Base-by-base conservation (phyloP, 768 basidiomycete genomes). In the Cytidiella melzeri region DNA sequence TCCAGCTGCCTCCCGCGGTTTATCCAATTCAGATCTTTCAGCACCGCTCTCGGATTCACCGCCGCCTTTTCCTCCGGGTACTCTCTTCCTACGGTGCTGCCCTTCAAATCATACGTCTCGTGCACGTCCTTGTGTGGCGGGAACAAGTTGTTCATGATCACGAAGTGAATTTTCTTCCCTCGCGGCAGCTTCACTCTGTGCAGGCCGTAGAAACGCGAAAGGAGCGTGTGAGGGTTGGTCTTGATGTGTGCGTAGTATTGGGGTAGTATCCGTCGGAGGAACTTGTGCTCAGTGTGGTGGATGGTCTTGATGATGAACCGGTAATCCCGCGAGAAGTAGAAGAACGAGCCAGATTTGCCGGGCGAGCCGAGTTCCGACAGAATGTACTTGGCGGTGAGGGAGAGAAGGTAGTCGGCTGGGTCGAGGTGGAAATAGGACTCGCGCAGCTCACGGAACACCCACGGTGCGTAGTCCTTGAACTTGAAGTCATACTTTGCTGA, bases 231-330 rank as follows among this genome's bases (percentile, higher is more conserved):
- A 0, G 96, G 96, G 67, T 98, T 97, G 38, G 68, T 74, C 64
- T 83, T 83, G 53, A 98, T 80, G 61, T 98, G 92, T 15, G 74
- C 72, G 64, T 95, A 81, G 66, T 98, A 98, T 40, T 81, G 68
- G 58, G 79, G 81, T 42, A 99, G 78, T 55, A 97, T 89, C 9
- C 73, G 75, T 20, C 93, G 78, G 1, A 99, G 75, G 67, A 94
- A 98, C 65, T 91, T 89, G 75, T 96, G 93, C 64, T 99, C 96
- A 28, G 81, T 77, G 60, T 93, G 92, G 12, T 83, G 89, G 54
- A 99, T 97, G 15, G 95, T 99, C 70, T 99, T 99, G 81, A 99
- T 98, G 71, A 99, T 99, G 73, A 96, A 99, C 2, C 95, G 87
- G 63, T 98, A 99, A 72, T 99, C 95, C 37, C 93, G 79, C 5